A percentile compares a stretch with the other conserved stretches of the same genome.
Evolutionary conservation across 2,329 filamentous ascomycete species (phyloP).

Genomic region (Colletotrichum falcatum): DNA sequence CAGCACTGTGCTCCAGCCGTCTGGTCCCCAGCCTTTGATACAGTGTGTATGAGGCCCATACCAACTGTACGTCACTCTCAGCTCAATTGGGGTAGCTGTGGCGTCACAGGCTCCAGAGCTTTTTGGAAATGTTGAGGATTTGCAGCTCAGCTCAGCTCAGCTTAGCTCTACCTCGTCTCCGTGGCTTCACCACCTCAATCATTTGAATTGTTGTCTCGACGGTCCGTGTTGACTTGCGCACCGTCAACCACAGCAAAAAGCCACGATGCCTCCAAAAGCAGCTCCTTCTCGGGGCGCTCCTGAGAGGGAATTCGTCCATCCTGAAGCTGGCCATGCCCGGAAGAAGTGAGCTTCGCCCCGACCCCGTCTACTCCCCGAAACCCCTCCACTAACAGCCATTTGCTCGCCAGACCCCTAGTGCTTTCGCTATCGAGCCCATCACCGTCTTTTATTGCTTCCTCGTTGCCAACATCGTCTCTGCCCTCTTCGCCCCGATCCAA

Average conservation of each 20-base stretch:
- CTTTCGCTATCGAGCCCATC: conserved; percentile 77
- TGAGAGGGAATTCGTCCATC: conserved; percentile 60
- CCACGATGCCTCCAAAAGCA: conserved; percentile 56
- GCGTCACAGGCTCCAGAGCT: conserved; percentile 39
- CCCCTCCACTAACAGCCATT: conserved; percentile 37
- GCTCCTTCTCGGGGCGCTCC: conserved; percentile 44
- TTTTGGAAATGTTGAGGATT: conserved; percentile 41
- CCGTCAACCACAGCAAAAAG: conserved; percentile 36
- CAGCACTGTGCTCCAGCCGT: not conserved
- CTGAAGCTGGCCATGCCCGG: conserved; percentile 62
- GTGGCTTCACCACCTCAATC: conserved; percentile 33
- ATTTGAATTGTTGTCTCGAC: conserved; percentile 22
- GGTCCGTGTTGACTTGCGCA: conserved; percentile 25
- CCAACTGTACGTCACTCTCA: conserved; percentile 11
- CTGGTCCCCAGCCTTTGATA: fast-evolving
- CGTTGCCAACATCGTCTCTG: conserved; percentile 78
- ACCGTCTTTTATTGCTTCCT: conserved; percentile 86
- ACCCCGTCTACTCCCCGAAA: not conserved
- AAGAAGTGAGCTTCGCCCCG: conserved; percentile 57
- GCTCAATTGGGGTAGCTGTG: conserved; percentile 39
- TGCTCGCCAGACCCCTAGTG: conserved; percentile 58
- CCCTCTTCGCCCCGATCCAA: conserved; percentile 88
- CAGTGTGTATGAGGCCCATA: not conserved
- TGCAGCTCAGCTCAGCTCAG: too few species aligned
- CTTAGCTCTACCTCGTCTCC: conserved; percentile 15